These are phyloP conservation scores for Solanum aculeatissimum DNA, from an alignment of 305 asterid species.

Conservation along the genomic window DNA sequence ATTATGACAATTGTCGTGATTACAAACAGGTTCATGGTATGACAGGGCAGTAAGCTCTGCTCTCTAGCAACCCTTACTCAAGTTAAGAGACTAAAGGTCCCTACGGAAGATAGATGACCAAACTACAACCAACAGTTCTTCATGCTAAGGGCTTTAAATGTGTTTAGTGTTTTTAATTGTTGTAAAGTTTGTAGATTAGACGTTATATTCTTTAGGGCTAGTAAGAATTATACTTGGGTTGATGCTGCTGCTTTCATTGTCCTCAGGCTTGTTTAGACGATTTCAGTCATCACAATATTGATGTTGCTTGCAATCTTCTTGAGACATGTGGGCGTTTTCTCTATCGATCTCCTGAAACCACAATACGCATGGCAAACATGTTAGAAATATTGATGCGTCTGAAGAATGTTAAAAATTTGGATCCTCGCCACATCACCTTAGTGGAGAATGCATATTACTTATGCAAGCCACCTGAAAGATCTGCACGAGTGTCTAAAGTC, in stretches of 20 bases:
- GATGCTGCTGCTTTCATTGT: neutral
- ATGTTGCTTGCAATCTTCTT: conserved; percentile 97
- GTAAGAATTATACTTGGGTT: neutral
- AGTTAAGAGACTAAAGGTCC: neutral
- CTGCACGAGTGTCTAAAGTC: conserved; percentile 94
- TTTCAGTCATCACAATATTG: conserved; percentile 94
- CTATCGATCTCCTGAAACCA: conserved; percentile 91
- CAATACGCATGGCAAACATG: conserved; percentile 96
- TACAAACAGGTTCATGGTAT: neutral
- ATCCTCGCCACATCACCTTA: conserved; percentile 94
- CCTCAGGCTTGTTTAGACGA: conserved; percentile 94
- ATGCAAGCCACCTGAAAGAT: conserved; percentile 99
- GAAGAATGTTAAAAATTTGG: conserved; percentile 96
- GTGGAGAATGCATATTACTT: conserved; percentile 98
- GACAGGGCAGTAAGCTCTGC: neutral
- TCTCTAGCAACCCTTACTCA: neutral
- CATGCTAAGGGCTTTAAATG: neutral
- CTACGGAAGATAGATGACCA: neutral
- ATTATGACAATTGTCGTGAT: neutral
- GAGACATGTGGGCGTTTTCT: conserved; percentile 99
- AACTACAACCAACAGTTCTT: neutral
- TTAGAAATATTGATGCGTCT: conserved; percentile 95
- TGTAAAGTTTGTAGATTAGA: neutral
- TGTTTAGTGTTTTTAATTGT: neutral
- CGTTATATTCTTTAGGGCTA: neutral